Evolutionary conservation across 345 rosid species (phyloP), one percentile per base, ranked within the genome.

Genomic region (Dimocarpus longan): DNA sequence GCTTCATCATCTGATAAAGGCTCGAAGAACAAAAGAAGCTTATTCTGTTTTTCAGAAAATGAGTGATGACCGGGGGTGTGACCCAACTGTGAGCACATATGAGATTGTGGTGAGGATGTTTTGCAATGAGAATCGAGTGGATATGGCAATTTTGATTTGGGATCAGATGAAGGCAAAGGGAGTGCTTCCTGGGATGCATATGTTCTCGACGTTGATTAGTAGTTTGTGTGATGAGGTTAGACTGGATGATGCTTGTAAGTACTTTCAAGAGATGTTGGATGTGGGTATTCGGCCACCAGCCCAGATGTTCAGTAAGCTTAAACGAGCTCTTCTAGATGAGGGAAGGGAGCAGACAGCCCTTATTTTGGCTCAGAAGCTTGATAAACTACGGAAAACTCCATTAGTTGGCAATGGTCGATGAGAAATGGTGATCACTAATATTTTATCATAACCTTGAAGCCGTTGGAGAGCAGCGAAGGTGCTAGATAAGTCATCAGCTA

Each of bases 101-200:
- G 95, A 95, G 88, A 91, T 93, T 46, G 74, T 95, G 39, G 90
- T 88, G 79, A 84, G 99, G 81, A 92, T 95, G 99, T 92, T 92
- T 78, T 95, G 98, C 73, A 86, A 87, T n/a, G 88, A 79, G 75
- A 92, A 82, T 26, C 81, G 79, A 82, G 77, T 89, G 48, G 96
- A 93, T 76, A 87, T 84, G 89, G 98, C 98, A 10, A 68, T 87
- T 12, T 84, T 81, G 71, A 66, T 89, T 40, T 91, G 98, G 98
- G 90, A 85, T 59, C 86, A 88, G 88, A 93, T 95, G 96, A 93
- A 86, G 86, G 87, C 84, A 0, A 85, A 76, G 81, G 97, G 97
- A 28, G 84, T 93, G 44, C 91, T 90, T 74, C 98, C 97, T 1
- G 97, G 90, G 12, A 92, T 93, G 95, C 99, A 92, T 78, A 91